Evolutionary conservation across 768 basidiomycete species (phyloP), one percentile per base, ranked within the genome.

Genomic region (Russula sp.): DNA sequence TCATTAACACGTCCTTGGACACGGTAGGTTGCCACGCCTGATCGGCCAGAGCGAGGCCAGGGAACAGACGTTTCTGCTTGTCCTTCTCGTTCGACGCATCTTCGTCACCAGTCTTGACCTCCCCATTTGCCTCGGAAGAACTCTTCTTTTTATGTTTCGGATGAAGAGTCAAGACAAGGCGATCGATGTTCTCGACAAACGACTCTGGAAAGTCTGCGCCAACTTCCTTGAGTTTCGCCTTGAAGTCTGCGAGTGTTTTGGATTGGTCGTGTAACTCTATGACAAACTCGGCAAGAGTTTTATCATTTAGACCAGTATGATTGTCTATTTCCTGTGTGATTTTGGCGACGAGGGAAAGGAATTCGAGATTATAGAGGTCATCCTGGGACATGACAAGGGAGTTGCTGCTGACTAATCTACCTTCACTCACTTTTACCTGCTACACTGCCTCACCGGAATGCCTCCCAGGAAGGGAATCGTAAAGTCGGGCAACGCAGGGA

Each of bases 251-350:
- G 57, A 94, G 80, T 67, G 84, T 87, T 69, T 88, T 89, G 73
- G 89, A 88, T 69, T 90, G 76, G 68, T 90, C 89, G 76, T 98
- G 96, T 62, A 98, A 83, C 67, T 83, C 78, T 68, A 99, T 94
- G 67, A 98, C 85, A 75, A 95, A 99, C 78, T 98, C 96, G 14
- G 97, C 94, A 53, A 96, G 81, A 3, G 90, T 89, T 73, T 95
- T 96, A 81, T 99, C 95, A 73, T 87, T 89, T 42, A 91, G 75
- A 18, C 85, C 88, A 57, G 83, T 81, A 73, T 98, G 86, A 71
- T 97, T 98, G 75, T 89, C 85, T 52, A 98, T 85, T 73, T 98
- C 95, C 75, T 95, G 92, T 0, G 89, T 89, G 71, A 99, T 91
- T 74, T 92, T 90, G 64, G 89, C 87, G 62, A 97, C 88, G 48